Evolutionary conservation across 179 eudicot genomes (phyloP), one percentile per base, ranked within the genome.

Genomic region (Carnegiea gigantea): DNA sequence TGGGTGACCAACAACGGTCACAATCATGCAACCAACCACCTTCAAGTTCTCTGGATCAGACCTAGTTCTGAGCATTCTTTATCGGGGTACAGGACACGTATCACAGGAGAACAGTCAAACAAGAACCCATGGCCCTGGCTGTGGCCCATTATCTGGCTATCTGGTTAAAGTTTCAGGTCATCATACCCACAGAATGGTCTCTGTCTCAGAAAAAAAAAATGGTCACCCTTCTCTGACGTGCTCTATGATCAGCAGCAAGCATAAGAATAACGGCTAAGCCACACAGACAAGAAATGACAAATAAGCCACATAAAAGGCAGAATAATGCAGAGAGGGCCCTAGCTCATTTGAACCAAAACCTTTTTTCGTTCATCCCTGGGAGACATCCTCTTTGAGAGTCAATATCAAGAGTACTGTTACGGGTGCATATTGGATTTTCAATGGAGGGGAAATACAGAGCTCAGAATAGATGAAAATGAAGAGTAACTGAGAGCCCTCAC

Each of bases 201-300:
- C n/a, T 30, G 0, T n/a, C 68, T 14, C 30, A 67, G 71, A 24
- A 67, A 40, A 38, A 40, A 38, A 60, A 44, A 43, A 72, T n/a
- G 13, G 43, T n/a, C 53, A 43, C 15, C 17, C 76, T 36, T 70
- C 43, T 36, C 21, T 72, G 51, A 28, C 49, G 0, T 18, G 26
- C 76, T 38, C 44, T 72, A 43, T 72, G 76, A 6, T 43, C 53
- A 43, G 53, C 76, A 72, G 30, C 57, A 73, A 72, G 30, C 57
- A 73, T 14, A 73, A 71, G 49, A 38, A 73, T 73, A 23, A 18
- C 76, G 2, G 62, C 4, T 57, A 57, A 57, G 57, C 57, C 18
- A 40, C 44, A 48, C 53, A 48, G 6, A 73, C 30, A 15, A 54
- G 24, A 4, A n/a, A 30, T 76, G 49, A 75, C 13, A 33, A 48